Evolutionary conservation across 2,329 filamentous ascomycete genomes (phyloP).

Genomic region (Diaporthe batatas): DNA sequence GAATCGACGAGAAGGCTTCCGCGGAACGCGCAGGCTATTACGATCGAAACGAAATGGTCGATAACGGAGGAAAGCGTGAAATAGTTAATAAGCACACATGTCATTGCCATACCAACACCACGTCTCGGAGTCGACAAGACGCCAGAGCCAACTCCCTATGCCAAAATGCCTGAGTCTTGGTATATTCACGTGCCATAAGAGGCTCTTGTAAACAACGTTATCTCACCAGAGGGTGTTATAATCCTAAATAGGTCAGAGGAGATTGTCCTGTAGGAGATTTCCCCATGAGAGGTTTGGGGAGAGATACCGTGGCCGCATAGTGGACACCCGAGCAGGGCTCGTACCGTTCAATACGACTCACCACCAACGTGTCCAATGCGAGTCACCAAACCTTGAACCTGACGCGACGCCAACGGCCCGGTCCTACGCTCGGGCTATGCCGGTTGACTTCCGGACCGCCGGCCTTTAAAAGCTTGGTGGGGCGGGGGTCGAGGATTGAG

Average conservation of each 20-base stretch:
- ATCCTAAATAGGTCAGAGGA: too few relatives aligned
- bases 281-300: too few relatives aligned
- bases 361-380: background rate
- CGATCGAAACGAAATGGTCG: slow-evolving; percentile 40
- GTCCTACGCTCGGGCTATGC: background rate
- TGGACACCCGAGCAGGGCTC: too few relatives aligned
- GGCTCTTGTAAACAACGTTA: too few relatives aligned
- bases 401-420: slow-evolving; percentile 9
- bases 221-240: too few relatives aligned
- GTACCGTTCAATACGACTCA: background rate
- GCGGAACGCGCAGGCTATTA: slow-evolving; percentile 36
- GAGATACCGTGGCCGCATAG: too few relatives aligned
- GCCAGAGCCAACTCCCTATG: too few relatives aligned
- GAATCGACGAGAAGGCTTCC: slow-evolving; percentile 37
- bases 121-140: too few relatives aligned
- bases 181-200: too few relatives aligned
- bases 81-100: background rate
- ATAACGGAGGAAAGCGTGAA: slow-evolving; percentile 36
- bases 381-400: background rate
- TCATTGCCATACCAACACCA: too few relatives aligned
- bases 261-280: too few relatives aligned
- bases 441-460: slow-evolving; percentile 14
- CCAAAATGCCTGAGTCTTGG: too few relatives aligned
- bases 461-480: background rate
- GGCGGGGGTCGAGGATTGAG: slow-evolving; percentile 12